Conservation (phyloP, 352 stramenopile species). For the Globisporangium solare region DNA sequence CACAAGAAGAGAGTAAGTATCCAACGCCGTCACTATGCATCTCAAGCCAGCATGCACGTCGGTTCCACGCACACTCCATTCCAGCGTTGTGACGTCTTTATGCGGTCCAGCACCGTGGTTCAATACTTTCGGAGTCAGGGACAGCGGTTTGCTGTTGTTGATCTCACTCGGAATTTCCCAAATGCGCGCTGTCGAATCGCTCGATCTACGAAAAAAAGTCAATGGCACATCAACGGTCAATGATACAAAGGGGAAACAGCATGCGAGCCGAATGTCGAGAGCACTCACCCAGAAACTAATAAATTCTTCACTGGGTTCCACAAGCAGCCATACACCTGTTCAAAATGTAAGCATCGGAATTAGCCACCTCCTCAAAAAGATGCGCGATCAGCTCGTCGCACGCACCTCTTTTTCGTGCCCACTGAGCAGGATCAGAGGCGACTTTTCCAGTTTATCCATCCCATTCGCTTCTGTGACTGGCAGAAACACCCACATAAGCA, state of each 20-base stretch:
- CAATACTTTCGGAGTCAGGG: slow-evolving; percentile 47
- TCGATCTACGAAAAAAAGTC: slow-evolving; percentile 48
- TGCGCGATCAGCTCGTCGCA: neutral
- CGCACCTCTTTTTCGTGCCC: slow-evolving; percentile 81
- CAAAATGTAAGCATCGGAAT: slow-evolving; percentile 26
- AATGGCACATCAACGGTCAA: neutral
- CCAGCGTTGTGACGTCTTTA: slow-evolving; percentile 98
- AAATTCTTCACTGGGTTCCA: slow-evolving; percentile 96
- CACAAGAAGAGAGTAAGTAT: slow-evolving; percentile 8
- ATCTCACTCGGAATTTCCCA: slow-evolving; percentile 88
- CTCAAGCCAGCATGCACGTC: neutral
- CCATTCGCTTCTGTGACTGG: slow-evolving; percentile 52
- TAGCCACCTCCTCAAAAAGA: slow-evolving; percentile 1
- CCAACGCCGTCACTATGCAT: slow-evolving; percentile 14
- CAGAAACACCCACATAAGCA: neutral
- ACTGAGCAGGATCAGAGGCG: slow-evolving; percentile 56
- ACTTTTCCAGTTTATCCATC: slow-evolving; percentile 59
- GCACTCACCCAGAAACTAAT: slow-evolving; percentile 87
- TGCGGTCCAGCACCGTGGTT: slow-evolving; percentile 85
- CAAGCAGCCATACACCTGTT: slow-evolving; percentile 95
- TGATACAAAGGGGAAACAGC: neutral
- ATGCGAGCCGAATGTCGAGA: neutral
- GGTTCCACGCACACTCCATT: slow-evolving; percentile 89
- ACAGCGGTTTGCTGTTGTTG: slow-evolving; percentile 25
- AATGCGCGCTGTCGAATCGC: slow-evolving; percentile 93